phyloP scores from a whole-genome alignment of 2,329 filamentous ascomycete genomes.

The Venturia oleaginea region DNA sequence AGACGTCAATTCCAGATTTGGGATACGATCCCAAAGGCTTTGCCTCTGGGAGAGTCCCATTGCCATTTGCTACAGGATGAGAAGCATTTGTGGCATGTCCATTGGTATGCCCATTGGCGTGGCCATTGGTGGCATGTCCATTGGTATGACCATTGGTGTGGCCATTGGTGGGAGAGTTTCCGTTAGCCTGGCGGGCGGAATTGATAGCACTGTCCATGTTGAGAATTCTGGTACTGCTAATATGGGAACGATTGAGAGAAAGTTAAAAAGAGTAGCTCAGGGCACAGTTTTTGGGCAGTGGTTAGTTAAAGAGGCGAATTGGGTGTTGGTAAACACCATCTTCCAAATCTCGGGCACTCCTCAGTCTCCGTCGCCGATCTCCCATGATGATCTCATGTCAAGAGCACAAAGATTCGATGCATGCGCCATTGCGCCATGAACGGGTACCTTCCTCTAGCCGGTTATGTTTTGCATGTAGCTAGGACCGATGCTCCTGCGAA shows the following conservation, averaged over 20 bases:
- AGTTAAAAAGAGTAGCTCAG: not conserved
- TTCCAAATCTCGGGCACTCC: not conserved
- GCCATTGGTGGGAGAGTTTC: not conserved
- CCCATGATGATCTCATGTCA: not conserved
- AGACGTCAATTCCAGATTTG: slow-evolving; percentile 30
- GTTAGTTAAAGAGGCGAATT: not conserved
- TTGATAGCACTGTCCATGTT: slow-evolving; percentile 1
- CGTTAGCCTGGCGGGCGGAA: not conserved
- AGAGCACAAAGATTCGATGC: not conserved
- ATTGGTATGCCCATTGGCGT: not conserved
- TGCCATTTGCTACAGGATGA: slow-evolving; percentile 5
- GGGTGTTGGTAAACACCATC: not conserved
- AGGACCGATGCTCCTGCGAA: not conserved
- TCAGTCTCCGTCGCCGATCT: not conserved
- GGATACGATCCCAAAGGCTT: slow-evolving; percentile 46
- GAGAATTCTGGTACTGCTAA: not conserved
- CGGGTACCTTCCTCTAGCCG: not conserved
- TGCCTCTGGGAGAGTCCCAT: slow-evolving; percentile 16
- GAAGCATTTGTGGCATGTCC: not conserved
- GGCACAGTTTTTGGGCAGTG: not conserved
- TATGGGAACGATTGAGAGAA: not conserved
- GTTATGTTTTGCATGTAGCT: not conserved
- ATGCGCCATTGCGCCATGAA: not conserved
- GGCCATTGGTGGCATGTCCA: not conserved
- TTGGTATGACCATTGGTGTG: not conserved